Evolutionary conservation across 2,329 filamentous ascomycete species (phyloP), one percentile per base, ranked within the genome.

Genomic region (Curvularia sp.): DNA sequence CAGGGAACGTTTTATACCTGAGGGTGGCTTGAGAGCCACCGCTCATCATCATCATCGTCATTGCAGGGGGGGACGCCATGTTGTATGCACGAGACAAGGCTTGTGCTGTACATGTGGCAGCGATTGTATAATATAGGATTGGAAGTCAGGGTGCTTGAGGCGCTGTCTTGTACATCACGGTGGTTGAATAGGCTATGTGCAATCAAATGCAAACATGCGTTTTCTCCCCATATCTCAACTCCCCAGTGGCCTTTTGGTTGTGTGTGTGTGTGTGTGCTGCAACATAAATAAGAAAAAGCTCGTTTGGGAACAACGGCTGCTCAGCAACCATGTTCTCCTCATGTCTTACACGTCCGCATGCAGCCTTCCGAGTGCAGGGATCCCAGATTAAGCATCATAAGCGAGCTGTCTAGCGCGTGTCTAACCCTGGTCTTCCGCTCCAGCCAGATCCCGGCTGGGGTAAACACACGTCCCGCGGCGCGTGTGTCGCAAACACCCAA

Each of bases 401-500:
- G 52, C 59, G 59, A 61, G 28, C 15, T 10, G 46, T 21, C 51
- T 58, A 58, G 56, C 46, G 51, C 52, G 51, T 48, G 52, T 49
- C 15, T 50, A 52, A 63, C 34, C 57, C 46, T 49, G 23, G 55
- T 55, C 41, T 6, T 13, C 48, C 41, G 50, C 18, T 49, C 59
- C 49, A 60, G 54, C 59, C 50, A 61, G 49, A 57, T 61, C 53
- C 55, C 49, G 39, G 61, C 43, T 28, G 38, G 55, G 48, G 61
- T 67, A 69, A 69, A 69, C 66, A 67, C 61, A 56, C 53, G 55
- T 54, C 55, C 57, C 42, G 15, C 25, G 23, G 23, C 42, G 43
- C 47, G 62, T 60, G 64, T 61, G 61, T 65, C 64, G 63, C 65
- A 68, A 65, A 65, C 64, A 69, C 53, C 39, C 21, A 23, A 49